These are phyloP conservation scores for Sphaerosporella brunnea DNA, from an alignment of 495 filamentous ascomycete species.

Conservation along the genomic window DNA sequence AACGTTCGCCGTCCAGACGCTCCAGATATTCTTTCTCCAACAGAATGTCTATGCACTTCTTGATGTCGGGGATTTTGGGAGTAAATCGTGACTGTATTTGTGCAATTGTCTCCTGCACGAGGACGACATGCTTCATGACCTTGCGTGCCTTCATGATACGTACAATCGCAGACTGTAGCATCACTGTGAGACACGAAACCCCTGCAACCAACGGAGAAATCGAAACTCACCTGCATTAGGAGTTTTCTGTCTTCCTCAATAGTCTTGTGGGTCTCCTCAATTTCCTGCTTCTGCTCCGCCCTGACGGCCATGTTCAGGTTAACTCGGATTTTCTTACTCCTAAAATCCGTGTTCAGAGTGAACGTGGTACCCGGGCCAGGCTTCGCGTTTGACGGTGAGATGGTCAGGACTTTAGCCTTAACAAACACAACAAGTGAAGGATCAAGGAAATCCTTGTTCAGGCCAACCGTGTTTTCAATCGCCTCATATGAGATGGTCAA, in stretches of 20 bases:
- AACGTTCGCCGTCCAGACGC: constrained; percentile 78
- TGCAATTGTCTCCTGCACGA: constrained; percentile 83
- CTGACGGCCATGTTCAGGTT: constrained; percentile 92
- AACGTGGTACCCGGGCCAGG: constrained; percentile 58
- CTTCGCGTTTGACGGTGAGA: constrained; percentile 53
- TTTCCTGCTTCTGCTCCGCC: constrained; percentile 84
- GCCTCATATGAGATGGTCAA: constrained; percentile 76
- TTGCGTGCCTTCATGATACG: constrained; percentile 99
- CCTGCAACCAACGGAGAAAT: background rate
- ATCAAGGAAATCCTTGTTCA: constrained; percentile 65
- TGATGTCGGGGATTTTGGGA: constrained; percentile 86
- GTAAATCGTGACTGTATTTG: constrained; percentile 91
- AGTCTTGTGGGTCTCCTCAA: constrained; percentile 95
- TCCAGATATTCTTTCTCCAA: constrained; percentile 99
- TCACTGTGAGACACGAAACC: constrained; percentile 11
- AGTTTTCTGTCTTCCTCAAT: constrained; percentile 97
- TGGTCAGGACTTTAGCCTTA: constrained; percentile 69
- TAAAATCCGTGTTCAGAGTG: constrained; percentile 79
- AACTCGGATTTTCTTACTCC: constrained; percentile 90
- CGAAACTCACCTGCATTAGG: constrained; percentile 69
- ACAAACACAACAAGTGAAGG: constrained; percentile 65
- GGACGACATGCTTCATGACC: constrained; percentile 87
- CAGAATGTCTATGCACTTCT: constrained; percentile 97
- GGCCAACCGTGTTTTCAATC: constrained; percentile 59
- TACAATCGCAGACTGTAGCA: constrained; percentile 75